A percentile compares a stretch with the other conserved stretches of the same genome.
Evolutionary conservation across 192 early-diverging fungal genomes (phyloP).

Genomic region (Podila horticola): DNA sequence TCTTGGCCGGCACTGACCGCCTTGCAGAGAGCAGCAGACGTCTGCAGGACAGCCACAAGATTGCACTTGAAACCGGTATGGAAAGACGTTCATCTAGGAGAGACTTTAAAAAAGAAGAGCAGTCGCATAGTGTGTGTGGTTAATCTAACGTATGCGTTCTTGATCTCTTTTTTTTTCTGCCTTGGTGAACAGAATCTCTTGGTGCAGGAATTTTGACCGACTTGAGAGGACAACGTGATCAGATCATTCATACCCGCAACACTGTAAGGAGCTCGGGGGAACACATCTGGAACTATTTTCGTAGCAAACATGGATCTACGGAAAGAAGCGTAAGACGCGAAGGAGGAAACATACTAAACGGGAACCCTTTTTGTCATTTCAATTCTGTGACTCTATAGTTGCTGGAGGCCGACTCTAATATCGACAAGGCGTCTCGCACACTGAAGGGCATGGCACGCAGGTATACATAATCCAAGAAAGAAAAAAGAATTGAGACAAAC

Average conservation of each 20-base stretch:
- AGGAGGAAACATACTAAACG: no score
- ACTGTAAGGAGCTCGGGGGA: constrained; percentile 62
- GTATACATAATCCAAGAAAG: constrained; percentile 38
- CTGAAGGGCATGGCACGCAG: constrained; percentile 80
- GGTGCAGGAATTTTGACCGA: constrained; percentile 87
- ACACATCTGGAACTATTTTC: background rate
- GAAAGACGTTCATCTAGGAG: background rate
- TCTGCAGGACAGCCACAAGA: constrained; percentile 86
- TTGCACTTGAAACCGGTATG: constrained; percentile 90
- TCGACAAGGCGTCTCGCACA: constrained; percentile 72
- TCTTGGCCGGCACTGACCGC: constrained; percentile 89
- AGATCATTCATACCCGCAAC: constrained; percentile 87
- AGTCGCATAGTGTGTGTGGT: no score
- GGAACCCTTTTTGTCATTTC: background rate
- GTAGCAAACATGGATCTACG: no score
- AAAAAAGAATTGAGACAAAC: no score
- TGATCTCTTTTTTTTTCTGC: background rate
- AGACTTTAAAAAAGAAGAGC: background rate
- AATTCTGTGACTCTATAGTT: constrained; percentile 55
- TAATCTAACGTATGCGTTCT: constrained; percentile 5
- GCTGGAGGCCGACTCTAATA: constrained; percentile 79
- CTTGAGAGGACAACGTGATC: constrained; percentile 89
- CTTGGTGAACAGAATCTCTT: constrained; percentile 66
- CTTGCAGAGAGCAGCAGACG: constrained; percentile 80
- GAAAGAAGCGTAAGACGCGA: no score